Evolutionary conservation across 176 grass and related monocot genomes (phyloP).

Genomic region (Stipa capillata): DNA sequence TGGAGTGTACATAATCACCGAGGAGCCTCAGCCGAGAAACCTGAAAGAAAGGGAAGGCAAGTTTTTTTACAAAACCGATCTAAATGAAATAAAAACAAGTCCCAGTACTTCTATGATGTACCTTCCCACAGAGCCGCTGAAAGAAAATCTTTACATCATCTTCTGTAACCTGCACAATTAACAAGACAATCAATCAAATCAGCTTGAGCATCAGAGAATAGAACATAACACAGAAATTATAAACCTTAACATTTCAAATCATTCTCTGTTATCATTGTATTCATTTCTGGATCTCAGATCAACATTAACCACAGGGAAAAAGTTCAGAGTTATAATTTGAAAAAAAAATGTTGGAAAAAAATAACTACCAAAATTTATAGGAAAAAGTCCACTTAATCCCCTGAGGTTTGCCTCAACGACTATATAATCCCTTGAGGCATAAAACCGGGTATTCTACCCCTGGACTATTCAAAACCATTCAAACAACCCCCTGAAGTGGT

Average conservation of each 20-base stretch:
- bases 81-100: not conserved
- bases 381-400: too few species aligned
- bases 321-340: not conserved
- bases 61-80: not conserved
- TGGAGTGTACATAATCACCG: conserved; percentile 85
- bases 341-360: not conserved
- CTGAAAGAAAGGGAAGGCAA: conserved; percentile 25
- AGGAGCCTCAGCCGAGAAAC: conserved; percentile 90
- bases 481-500: too few species aligned
- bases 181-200: conserved; percentile 10
- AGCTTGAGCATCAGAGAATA: not conserved
- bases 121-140: conserved; percentile 68
- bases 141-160: conserved; percentile 84
- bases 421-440: too few species aligned
- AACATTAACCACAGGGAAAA: not conserved
- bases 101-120: not conserved
- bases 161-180: conserved; percentile 57
- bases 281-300: not conserved
- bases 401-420: too few species aligned
- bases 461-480: too few species aligned
- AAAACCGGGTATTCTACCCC: too few species aligned
- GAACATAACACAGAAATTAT: not conserved
- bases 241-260: not conserved
- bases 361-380: not conserved
- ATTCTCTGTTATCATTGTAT: not conserved